Evolutionary conservation across 306 rosid species (phyloP).

Genomic region (Fragaria vesca): DNA sequence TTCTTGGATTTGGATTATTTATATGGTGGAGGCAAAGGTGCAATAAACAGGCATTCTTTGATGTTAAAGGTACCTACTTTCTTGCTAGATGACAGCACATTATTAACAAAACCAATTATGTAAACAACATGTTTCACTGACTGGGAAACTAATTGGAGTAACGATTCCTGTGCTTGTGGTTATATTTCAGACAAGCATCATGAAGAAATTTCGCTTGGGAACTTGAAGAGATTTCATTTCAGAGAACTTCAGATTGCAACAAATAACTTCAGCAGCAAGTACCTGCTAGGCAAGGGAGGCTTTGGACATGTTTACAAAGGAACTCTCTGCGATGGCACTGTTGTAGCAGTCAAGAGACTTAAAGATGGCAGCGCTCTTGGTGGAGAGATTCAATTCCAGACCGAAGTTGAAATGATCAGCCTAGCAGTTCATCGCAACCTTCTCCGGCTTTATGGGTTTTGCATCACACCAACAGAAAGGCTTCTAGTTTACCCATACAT

Average conservation of each 20-base stretch:
- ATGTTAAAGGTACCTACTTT: conserved; percentile 68
- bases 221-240: conserved; percentile 79
- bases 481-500: conserved; percentile 89
- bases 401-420: conserved; percentile 98
- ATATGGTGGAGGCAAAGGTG: conserved; percentile 84
- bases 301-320: conserved; percentile 97
- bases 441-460: conserved; percentile 75
- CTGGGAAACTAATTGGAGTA: not conserved
- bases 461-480: conserved; percentile 76
- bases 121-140: not conserved
- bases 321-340: conserved; percentile 64
- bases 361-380: conserved; percentile 78
- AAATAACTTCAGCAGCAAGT: conserved; percentile 81
- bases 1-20: conserved; percentile 65
- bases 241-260: conserved; percentile 91
- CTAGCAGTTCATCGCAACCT: conserved; percentile 90
- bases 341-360: conserved; percentile 91
- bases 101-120: not conserved
- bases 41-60: conserved; percentile 69
- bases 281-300: conserved; percentile 88
- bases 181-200: conserved; percentile 59
- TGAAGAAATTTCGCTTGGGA: conserved; percentile 85
- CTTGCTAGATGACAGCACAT: not conserved
- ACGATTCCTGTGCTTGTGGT: conserved; percentile 1
- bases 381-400: conserved; percentile 92